Base-by-base conservation (phyloP, 768 basidiomycete species). In the Hypholoma fasciculare region DNA sequence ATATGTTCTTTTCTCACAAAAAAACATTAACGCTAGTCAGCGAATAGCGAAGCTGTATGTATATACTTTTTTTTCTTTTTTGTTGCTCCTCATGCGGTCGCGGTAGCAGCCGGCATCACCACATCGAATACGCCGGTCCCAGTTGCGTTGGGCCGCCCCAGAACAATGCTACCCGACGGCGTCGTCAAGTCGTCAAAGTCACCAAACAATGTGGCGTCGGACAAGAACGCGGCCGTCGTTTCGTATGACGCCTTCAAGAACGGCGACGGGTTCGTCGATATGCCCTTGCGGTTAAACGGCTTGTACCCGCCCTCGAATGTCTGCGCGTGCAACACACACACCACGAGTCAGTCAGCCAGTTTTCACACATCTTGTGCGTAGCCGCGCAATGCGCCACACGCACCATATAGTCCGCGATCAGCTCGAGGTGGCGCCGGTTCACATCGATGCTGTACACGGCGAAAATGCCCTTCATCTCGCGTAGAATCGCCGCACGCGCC, bases 381-480 rank as follows among this genome's bases (percentile, higher is more conserved):
- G 30, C 30, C 9, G 14, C 23, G 7, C 57, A 52, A 36, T 13
- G 34, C 30, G 39, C 49, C 48, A 34, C 55, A 68, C 89, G 64
- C 67, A 96, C 96, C 97, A 99, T 99, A 72, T 98, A 99, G 72
- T 99, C 97, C 13, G 97, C 97, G 71, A 99, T 97, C 62, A 99
- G 80, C 66, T 96, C 94, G 49, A 98, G 79, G 77, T 99, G 97
- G 48, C 97, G 86, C 62, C 84, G 83, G 73, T 98, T 89, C 57
- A 99, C 96, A 58, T 92, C 91, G 66, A 99, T 99, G 68, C 88
- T 96, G 78, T 99, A 99, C 2, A 89, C 94, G 6, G 85, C 88
- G 73, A 99, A 99, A 43, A 99, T 94, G 17, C 86, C 87, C 49
- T 89, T 83, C 75, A 99, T 90, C 74, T 99, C 97, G 52, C 83